Evolutionary conservation across 208 protist genomes (phyloP), one percentile per base, ranked within the genome.

Genomic region (Trypanosomatidae sp.): DNA sequence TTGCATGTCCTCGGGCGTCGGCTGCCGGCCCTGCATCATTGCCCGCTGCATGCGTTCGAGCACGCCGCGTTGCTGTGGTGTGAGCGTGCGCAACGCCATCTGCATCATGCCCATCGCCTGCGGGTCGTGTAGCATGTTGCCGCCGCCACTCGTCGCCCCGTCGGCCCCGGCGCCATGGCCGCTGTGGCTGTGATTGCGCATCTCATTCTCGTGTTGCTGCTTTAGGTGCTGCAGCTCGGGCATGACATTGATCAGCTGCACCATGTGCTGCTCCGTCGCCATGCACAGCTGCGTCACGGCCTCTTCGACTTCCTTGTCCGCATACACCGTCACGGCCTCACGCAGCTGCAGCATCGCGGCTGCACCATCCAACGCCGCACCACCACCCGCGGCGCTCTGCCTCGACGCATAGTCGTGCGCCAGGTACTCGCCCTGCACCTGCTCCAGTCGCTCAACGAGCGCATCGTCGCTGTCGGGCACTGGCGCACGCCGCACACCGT

Each of bases 31-130:
- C 3, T 27, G 52, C 38, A 57, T 61, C 69, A 89, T 83, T 15
- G 40, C 71, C 25, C 56, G 33, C 61, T 89, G 68, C 33, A 81
- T 66, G 4, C 70, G 59, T 49, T 68, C 58, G 44, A 89, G 49
- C 10, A 63, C 71, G n/a, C 52, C 52, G 10, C 57, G 56, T 45
- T 88, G 71, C 47, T 46, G 37, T 1, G 67, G 62, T 1, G 61
- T 66, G 4, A 92, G 58, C 13, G 83, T 73, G 21, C 67, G 52
- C 58, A 88, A 67, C 2, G 78, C 83, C 71, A 85, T 82, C 27
- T 66, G 52, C 69, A 87, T 72, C 48, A 71, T 66, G 26, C 45
- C 49, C 68, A 60, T 49, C 38, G 56, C 47, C 43, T 79, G 44
- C 27, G 71, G 60, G 2, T n/a, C n/a, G n/a, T n/a, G n/a, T n/a